Conservation (phyloP, 2,329 filamentous ascomycete genomes). For the Falciphora oryzae region DNA sequence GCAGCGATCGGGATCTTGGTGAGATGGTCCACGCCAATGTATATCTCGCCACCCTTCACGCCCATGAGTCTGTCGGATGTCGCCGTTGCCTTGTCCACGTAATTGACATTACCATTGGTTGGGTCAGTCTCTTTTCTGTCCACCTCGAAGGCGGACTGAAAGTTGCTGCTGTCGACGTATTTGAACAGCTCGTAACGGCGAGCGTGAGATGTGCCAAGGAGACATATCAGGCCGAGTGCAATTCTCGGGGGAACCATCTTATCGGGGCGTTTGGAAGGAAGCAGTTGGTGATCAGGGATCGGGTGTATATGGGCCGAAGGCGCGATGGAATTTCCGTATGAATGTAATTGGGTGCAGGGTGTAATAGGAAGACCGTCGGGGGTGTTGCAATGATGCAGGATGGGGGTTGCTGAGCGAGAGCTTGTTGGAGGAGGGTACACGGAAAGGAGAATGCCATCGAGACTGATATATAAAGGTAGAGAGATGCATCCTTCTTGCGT, state of each 20-base stretch:
- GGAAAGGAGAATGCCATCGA: neutral
- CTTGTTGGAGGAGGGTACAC: neutral
- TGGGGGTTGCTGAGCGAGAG: neutral
- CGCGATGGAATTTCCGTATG: no score
- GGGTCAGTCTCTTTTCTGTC: constrained; percentile 52
- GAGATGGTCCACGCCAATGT: constrained; percentile 63
- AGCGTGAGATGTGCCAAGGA: neutral
- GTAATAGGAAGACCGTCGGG: neutral
- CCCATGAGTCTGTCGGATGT: constrained; percentile 52
- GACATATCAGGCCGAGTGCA: neutral
- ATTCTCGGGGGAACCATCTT: neutral
- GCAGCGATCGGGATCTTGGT: constrained; percentile 39
- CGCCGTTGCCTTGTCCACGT: constrained; percentile 55
- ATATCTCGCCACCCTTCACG: constrained; percentile 49
- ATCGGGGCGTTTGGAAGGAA: neutral
- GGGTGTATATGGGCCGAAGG: no score
- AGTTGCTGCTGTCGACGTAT: constrained; percentile 46
- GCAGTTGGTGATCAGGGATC: neutral
- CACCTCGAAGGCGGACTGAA: constrained; percentile 52
- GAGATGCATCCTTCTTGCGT: neutral
- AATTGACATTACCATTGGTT: constrained; percentile 69
- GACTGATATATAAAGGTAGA: neutral
- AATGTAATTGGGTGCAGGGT: neutral
- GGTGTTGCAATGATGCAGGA: neutral
- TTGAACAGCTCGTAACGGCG: constrained; percentile 38